Evolutionary conservation across 2,329 filamentous ascomycete species (phyloP), one percentile per base, ranked within the genome.

Genomic region (Malbranchea zuffiana): DNA sequence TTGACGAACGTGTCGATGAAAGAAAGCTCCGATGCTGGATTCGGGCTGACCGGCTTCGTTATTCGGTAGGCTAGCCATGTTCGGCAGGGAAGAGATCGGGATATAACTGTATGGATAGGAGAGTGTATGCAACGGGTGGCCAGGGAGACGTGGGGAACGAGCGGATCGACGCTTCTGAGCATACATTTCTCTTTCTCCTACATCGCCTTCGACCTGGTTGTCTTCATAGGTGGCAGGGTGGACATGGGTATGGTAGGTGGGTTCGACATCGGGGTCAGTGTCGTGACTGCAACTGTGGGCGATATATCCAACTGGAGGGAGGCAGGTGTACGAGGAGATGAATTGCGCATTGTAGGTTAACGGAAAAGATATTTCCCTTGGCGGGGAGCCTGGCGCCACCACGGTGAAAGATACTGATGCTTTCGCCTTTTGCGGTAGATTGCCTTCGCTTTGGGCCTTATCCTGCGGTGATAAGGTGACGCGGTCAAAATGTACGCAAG

Each of bases 261-360:
- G 19, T 24, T 39, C 21, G 35, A 38, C 11, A n/a, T 25, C 11
- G 17, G 10, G 8, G n/a, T 11, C 20, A 8, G 30, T 24, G 17
- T 17, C 23, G 18, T 20, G 33, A 5, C 19, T 33, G 19, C 28
- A 33, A 5, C 28, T 34, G 19, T 44, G 39, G 37, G 40, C 31
- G 18, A 39, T 31, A 20, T 53, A 50, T 3, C 61, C 60, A 5
- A 50, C 45, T 3, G 69, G 67, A 7, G 65, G 58, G 5, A 57
- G 62, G 48, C 72, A 76, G 12, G 67, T 68, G 47, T 68, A 69
- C 1, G 70, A 68, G 1, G 68, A 63, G 28, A 76, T 55, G 47
- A 74, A 75, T 18, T 68, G 61, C 10, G 71, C 62, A 40, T 73
- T 68, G 49, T 71, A 62, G 11, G 53, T 56, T 17, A 75, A 52